Base-by-base conservation (phyloP, 2,329 filamentous ascomycete genomes). In the Zelopaecilomyces penicillatus region DNA sequence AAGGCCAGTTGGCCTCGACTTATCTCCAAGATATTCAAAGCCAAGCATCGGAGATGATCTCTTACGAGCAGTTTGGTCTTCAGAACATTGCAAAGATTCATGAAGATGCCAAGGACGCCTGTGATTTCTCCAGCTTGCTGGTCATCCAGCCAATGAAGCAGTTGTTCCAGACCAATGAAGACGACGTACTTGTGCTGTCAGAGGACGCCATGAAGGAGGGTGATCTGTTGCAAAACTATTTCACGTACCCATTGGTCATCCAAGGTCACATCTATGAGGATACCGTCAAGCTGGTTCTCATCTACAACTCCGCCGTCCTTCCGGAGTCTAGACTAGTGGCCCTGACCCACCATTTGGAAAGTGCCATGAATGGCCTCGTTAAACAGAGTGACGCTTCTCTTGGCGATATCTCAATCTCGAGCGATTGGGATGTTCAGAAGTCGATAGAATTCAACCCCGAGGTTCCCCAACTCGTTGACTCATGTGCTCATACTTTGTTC, bases 1-100 rank as follows among this genome's bases (percentile, higher is more conserved):
- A 28, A 30, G 29, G 35, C 11, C 38, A 50, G 33, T 37, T 46
- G 6, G 31, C 41, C 8, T 19, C n/a, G 19, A 29, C 10, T n/a
- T 54, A 46, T 12, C 48, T 54, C 12, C 36, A 34, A 4, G 35
- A 37, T 10, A 37, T 58, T 7, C 57, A 62, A 49, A 44, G 49
- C n/a, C 46, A 47, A 43, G 38, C 49, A 7, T 42, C 44, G 26
- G 53, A 59, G 40, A 54, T 50, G 48, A 49, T 43, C 1, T 47
- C 47, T 4, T 54, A 45, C 33, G 60, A 57, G 42, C 49, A 61
- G 9, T 45, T 55, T 27, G 55, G 57, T 26, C 43, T 63, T 4
- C 52, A 56, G 10, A 52, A 59, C 39, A 50, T 37, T 73, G 29
- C 9, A 40, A 37, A 28, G 6, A 26, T 35, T 5, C 30, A 28